Base-by-base conservation (phyloP, 2,329 filamentous ascomycete genomes). In the Penicillium sp. region DNA sequence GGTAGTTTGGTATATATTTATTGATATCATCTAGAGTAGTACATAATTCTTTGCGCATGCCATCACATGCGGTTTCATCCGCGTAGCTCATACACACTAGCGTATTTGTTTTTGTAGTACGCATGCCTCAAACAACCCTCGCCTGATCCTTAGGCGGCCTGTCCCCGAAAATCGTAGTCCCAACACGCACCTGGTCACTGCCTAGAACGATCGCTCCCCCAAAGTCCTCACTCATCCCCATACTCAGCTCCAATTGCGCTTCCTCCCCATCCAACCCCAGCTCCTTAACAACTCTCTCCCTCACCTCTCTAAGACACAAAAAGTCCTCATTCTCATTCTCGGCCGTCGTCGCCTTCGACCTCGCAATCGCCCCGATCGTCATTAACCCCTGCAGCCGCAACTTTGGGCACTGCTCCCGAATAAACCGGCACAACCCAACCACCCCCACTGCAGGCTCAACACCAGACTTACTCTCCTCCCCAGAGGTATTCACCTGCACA, bases 171-270 rank as follows among this genome's bases (percentile, higher is more conserved):
- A 99, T 97, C 2, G 91, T 94, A 73, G 92, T 98, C 1, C 95
- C 95, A 8, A 99, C 88, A 61, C 95, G 86, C 6, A 99, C 93
- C 83, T 98, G 93, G 69, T 87, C 85, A 79, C 93, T 97, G 0
- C 95, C 95, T 82, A 92, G 82, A 13, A 78, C 79, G 72, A 98
- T 89, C 0, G 95, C 95, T 7, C 90, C 91, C 81, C 97, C 93
- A 76, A 94, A 99, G 77, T 99, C 95, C 72, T 92, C 88, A 75
- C 93, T 97, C 95, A 99, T 99, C 7, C 94, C 94, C 94, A 99
- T 99, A 78, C 93, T 97, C 78, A 98, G 77, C 82, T 97, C 93
- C 70, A 97, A 75, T 64, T 84, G 83, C n/a, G 81, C 78, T 17
- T 82, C 73, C 3, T 66, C 67, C 5, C 67, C 75, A 17, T 81